A percentile compares a stretch with the other conserved stretches of the same genome.
Evolutionary conservation across 305 asterid species (phyloP).

Genomic region (Fraxinus greggii): DNA sequence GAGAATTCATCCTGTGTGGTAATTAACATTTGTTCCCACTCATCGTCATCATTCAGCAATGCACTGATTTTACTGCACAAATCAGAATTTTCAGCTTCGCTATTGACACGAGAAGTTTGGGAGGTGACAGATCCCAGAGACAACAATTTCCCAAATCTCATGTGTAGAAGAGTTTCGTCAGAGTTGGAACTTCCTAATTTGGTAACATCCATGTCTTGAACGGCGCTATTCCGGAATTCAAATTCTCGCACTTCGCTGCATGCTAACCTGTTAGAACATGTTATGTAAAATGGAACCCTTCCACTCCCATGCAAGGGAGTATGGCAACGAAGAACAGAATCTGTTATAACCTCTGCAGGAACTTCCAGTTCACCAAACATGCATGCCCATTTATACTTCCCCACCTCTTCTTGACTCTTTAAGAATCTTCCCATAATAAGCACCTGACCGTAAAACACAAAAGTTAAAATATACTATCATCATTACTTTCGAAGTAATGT

Average conservation of each 20-base stretch:
- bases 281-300: conserved; percentile 81
- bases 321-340: conserved; percentile 81
- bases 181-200: conserved; percentile 32
- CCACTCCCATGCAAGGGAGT: conserved; percentile 80
- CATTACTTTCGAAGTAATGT: conserved; percentile 2
- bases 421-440: conserved; percentile 75
- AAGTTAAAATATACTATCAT: conserved; percentile 8
- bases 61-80: conserved; percentile 54
- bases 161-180: conserved; percentile 62
- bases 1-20: conserved; percentile 50
- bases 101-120: conserved; percentile 30
- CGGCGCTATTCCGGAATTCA: conserved; percentile 49
- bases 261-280: conserved; percentile 94
- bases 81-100: conserved; percentile 35
- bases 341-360: conserved; percentile 72
- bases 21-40: conserved; percentile 64
- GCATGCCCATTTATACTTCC: conserved; percentile 78
- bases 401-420: conserved; percentile 58
- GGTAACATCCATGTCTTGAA: conserved; percentile 41
- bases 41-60: conserved; percentile 54
- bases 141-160: conserved; percentile 73
- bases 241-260: conserved; percentile 98
- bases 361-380: conserved; percentile 98
- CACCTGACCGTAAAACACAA: conserved; percentile 47
- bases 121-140: conserved; percentile 45